Evolutionary conservation across 1,284 basidiomycete species (phyloP), one percentile per base, ranked within the genome.

Genomic region (Ustilago tritici): DNA sequence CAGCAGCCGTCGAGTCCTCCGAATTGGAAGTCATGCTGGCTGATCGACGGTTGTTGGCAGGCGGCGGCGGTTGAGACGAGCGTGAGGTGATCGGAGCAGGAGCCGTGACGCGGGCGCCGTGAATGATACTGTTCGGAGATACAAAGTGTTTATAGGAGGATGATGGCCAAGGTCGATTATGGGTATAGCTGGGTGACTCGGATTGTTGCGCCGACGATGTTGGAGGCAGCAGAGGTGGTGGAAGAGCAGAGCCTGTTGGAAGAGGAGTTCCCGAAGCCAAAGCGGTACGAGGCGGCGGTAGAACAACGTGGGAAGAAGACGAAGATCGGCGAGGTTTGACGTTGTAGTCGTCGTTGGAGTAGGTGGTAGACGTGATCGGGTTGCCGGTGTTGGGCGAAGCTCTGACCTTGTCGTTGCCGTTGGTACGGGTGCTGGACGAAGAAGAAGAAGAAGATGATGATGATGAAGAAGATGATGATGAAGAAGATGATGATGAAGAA

Each of bases 261-360:
- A 73, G 28, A 36, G 60, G 43, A 11, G 47, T 5, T 11, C 23
- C 38, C 3, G 58, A 64, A 32, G 61, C 40, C 35, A 73, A 41
- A n/a, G 72, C 66, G 34, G 72, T 56, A 31, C 50, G 66, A 28
- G 66, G 60, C 47, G 72, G 72, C 10, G 74, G 74, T 35, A 76
- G 65, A 11, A 60, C 59, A 40, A 71, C 43, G 62, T 72, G 65
- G 28, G 65, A 60, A 38, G 69, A 67, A 23, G 69, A 65, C 9
- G 68, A 54, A 7, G 52, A 52, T 43, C 46, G 34, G 41, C 52
- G 63, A 14, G 34, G 41, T 15, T 19, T 50, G 0, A 15, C 35
- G 15, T 17, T 23, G 35, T 14, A 6, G 65, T 68, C 32, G 41
- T 62, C 53, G 41, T 40, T 40, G 15, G 61, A 35, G 23, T 28